Evolutionary conservation across 768 basidiomycete species (phyloP).

Genomic region (Kockovaella imperatae): DNA sequence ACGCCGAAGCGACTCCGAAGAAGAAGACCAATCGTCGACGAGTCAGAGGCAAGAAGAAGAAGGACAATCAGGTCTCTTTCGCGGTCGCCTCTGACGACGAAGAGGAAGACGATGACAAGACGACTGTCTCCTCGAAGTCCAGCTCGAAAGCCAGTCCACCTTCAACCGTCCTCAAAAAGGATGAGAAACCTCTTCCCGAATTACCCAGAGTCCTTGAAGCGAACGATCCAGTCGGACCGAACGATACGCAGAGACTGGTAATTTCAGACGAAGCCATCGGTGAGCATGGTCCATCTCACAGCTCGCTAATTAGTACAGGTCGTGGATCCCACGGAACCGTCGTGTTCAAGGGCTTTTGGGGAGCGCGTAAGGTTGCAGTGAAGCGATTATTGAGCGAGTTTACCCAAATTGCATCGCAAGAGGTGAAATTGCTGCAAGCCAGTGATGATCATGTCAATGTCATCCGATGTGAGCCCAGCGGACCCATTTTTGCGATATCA

Average conservation of each 20-base stretch:
- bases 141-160: too few relatives aligned
- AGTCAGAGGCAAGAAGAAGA: conserved; percentile 53
- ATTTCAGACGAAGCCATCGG: conserved; percentile 46
- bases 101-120: conserved; percentile 36
- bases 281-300: conserved; percentile 14
- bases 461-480: conserved; percentile 49
- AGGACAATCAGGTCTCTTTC: conserved; percentile 28
- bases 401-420: conserved; percentile 84
- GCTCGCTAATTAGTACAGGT: conserved; percentile 50
- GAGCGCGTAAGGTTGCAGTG: conserved; percentile 95
- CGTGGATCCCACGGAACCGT: conserved; percentile 96
- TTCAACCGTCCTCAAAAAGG: conserved; percentile 25
- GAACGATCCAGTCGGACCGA: conserved; percentile 22
- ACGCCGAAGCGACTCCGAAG: conserved; percentile 14
- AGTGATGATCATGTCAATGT: conserved; percentile 98
- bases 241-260: conserved; percentile 34
- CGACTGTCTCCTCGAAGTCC: conserved; percentile 42
- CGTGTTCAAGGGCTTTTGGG: conserved; percentile 87
- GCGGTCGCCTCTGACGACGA: conserved; percentile 44
- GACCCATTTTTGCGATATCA: neutral
- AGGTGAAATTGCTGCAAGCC: conserved; percentile 89
- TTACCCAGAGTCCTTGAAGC: conserved; percentile 31
- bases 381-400: conserved; percentile 93
- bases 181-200: conserved; percentile 31
- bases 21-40: conserved; percentile 36